These are phyloP conservation scores for Phytophthora podocarpi DNA, from an alignment of 352 stramenopile species.

Conservation along the genomic window DNA sequence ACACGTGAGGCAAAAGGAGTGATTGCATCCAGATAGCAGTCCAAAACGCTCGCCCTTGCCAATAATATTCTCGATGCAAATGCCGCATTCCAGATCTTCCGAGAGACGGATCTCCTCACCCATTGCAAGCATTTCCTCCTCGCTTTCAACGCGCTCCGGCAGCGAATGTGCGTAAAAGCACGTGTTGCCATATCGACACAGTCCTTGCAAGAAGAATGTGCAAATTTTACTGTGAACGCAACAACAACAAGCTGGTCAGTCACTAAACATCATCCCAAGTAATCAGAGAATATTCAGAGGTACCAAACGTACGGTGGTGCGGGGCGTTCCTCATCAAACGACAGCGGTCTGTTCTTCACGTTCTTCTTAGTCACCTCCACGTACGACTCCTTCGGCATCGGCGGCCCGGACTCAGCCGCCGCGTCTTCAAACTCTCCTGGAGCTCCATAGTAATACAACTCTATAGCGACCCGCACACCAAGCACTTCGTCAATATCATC, in stretches of 20 bases:
- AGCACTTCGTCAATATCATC: neutral
- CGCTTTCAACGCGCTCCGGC: conserved; percentile 41
- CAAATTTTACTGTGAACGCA: conserved; percentile 65
- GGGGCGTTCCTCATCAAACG: conserved; percentile 43
- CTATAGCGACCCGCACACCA: conserved; percentile 14
- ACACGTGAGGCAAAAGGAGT: conserved; percentile 86
- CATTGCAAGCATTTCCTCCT: conserved; percentile 57
- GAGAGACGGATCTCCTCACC: conserved; percentile 71
- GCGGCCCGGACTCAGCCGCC: conserved; percentile 10
- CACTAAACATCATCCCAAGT: neutral
- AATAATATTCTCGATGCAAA: conserved; percentile 86
- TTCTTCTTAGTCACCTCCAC: conserved; percentile 61
- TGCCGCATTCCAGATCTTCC: conserved; percentile 79
- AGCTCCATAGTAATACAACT: conserved; percentile 83
- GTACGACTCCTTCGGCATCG: conserved; percentile 54
- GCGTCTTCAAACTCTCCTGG: conserved; percentile 65
- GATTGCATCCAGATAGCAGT: conserved; percentile 77
- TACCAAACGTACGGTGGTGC: conserved; percentile 63
- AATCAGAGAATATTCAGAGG: neutral
- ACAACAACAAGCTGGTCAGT: conserved; percentile 2
- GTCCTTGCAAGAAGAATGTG: conserved; percentile 82
- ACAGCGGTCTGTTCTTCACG: conserved; percentile 31
- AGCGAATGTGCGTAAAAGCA: conserved; percentile 86
- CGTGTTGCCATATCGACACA: conserved; percentile 78
- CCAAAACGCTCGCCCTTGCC: conserved; percentile 81